Evolutionary conservation across 495 filamentous ascomycete genomes (phyloP).

Genomic region (Podospora comata): DNA sequence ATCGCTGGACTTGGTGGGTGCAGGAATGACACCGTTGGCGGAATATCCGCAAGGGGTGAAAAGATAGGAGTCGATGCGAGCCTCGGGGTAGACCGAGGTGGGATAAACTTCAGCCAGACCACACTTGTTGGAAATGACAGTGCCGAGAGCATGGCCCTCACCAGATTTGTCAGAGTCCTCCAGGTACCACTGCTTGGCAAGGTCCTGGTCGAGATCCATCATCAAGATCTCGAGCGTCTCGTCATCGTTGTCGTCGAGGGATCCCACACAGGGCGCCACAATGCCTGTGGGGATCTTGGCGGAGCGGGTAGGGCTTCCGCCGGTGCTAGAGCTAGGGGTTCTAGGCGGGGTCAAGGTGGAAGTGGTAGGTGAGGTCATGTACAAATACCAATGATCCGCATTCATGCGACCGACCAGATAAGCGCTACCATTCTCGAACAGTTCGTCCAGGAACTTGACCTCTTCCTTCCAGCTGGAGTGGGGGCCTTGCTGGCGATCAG

Average conservation of each 20-base stretch:
- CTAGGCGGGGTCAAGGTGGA: constrained; percentile 75
- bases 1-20: constrained; percentile 50
- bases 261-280: constrained; percentile 52
- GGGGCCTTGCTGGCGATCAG: constrained; percentile 88
- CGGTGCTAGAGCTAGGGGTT: constrained; percentile 54
- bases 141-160: constrained; percentile 91
- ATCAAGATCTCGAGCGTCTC: constrained; percentile 97
- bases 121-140: constrained; percentile 85
- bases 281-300: constrained; percentile 63
- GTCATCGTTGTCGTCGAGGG: constrained; percentile 52
- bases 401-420: constrained; percentile 99
- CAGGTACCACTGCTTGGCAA: constrained; percentile 95
- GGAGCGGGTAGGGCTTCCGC: constrained; percentile 32
- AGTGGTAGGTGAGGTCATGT: constrained; percentile 82
- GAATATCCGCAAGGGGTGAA: constrained; percentile 98
- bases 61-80: constrained; percentile 91
- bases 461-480: constrained; percentile 98
- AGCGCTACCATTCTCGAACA: constrained; percentile 88
- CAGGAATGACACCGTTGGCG: constrained; percentile 93
- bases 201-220: constrained; percentile 91
- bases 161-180: constrained; percentile 88
- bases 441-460: constrained; percentile 82
- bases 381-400: constrained; percentile 98
- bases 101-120: constrained; percentile 91
- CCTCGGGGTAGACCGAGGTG: constrained; percentile 80